A percentile compares a stretch with the other conserved stretches of the same genome.
Conservation (phyloP, 2,329 filamentous ascomycete species). For the Byssothecium circinans region DNA sequence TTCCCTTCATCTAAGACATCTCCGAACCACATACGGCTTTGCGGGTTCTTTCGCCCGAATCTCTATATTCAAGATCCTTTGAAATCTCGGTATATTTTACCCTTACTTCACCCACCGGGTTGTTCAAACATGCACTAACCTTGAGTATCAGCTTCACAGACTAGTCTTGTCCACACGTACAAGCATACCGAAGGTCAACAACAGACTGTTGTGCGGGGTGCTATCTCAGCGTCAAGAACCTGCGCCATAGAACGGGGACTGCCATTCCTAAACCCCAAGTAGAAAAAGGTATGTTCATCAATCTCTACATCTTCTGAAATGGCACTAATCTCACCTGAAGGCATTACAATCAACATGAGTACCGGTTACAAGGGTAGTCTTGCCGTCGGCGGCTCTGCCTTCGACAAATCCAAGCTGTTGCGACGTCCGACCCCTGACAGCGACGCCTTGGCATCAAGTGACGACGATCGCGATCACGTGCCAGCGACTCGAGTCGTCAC, state of each 20-base stretch:
- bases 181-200: slow-evolving; percentile 14
- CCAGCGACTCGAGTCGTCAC: slow-evolving; percentile 24
- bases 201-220: slow-evolving; percentile 8
- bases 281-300: slow-evolving; percentile 23
- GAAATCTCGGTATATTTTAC: too few species aligned
- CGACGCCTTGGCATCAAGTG: slow-evolving; percentile 88
- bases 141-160: background rate
- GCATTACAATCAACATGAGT: slow-evolving; percentile 27
- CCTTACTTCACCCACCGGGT: too few species aligned
- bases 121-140: too few species aligned
- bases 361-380: slow-evolving; percentile 33
- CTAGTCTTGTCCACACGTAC: slow-evolving; percentile 8
- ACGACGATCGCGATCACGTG: slow-evolving; percentile 76
- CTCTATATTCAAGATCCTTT: too few species aligned
- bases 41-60: background rate
- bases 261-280: slow-evolving; percentile 4
- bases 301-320: too few species aligned
- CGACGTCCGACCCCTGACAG: slow-evolving; percentile 91
- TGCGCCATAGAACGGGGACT: slow-evolving; percentile 10
- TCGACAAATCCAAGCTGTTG: slow-evolving; percentile 70
- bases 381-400: slow-evolving; percentile 30
- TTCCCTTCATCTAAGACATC: background rate
- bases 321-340: slow-evolving; percentile 12
- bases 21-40: background rate
- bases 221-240: slow-evolving; percentile 15